Conservation (phyloP, 495 filamentous ascomycete species). For the Neurospora sp. region DNA sequence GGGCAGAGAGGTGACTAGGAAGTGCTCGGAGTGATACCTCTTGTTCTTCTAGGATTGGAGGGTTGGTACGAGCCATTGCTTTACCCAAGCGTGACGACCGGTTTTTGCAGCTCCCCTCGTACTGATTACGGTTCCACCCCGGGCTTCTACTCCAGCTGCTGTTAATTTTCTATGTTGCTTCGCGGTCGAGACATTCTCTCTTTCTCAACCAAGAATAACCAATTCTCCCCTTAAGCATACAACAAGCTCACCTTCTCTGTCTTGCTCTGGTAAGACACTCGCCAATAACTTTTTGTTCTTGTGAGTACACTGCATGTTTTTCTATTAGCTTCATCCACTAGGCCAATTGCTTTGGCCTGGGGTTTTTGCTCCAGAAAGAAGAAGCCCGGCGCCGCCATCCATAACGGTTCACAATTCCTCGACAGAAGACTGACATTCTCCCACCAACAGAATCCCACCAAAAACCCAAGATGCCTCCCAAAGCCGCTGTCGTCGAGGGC, state of each 20-base stretch:
- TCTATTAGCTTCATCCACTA: too few species aligned
- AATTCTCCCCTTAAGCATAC: neutral
- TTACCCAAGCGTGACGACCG: neutral
- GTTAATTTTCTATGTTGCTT: neutral
- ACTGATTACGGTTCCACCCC: neutral
- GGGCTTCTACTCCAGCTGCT: neutral
- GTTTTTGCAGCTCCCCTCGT: neutral
- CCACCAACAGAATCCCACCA: neutral
- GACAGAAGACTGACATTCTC: neutral
- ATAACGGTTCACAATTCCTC: neutral
- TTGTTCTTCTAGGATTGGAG: neutral
- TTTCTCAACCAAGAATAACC: neutral
- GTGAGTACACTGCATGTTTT: neutral
- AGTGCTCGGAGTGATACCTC: neutral
- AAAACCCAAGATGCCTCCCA: conserved; percentile 1
- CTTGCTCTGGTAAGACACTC: neutral
- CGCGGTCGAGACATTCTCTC: neutral
- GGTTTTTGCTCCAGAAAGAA: neutral
- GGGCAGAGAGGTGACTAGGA: neutral
- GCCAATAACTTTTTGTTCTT: neutral
- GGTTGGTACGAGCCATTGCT: neutral
- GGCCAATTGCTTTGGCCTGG: neutral
- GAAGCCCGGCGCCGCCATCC: neutral
- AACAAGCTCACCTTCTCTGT: neutral
- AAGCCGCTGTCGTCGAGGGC: neutral